phyloP scores from a whole-genome alignment of 495 filamentous ascomycete species.

The Neurospora sp. region DNA sequence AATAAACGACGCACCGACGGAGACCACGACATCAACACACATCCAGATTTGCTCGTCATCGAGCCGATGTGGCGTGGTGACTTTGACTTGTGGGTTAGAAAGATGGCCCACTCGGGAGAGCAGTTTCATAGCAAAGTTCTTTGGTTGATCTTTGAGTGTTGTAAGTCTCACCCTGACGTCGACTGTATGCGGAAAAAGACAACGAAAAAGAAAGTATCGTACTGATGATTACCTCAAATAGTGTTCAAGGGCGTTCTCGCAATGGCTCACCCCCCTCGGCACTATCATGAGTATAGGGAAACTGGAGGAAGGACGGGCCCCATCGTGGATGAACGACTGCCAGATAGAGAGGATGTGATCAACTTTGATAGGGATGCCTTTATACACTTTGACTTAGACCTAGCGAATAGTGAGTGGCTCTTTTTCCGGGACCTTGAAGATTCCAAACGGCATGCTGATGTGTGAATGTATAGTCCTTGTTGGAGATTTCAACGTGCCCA shows the following conservation, averaged over 20 bases:
- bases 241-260: neutral
- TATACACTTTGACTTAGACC: slow-evolving; percentile 1
- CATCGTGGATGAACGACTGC: neutral
- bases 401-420: neutral
- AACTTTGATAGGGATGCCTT: neutral
- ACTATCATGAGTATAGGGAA: neutral
- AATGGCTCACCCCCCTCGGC: neutral
- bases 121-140: neutral
- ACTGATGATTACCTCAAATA: neutral
- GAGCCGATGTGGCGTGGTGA: neutral
- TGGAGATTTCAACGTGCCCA: neutral
- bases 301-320: neutral
- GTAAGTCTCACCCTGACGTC: neutral
- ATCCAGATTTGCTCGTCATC: neutral
- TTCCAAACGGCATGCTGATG: neutral
- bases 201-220: neutral
- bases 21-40: neutral
- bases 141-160: neutral
- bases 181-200: neutral
- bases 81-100: neutral
- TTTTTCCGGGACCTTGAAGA: neutral
- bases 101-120: neutral
- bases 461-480: neutral
- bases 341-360: neutral
- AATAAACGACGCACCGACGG: neutral